phyloP scores from a whole-genome alignment of 1,284 basidiomycete genomes.

The Ustilago bromivora region DNA sequence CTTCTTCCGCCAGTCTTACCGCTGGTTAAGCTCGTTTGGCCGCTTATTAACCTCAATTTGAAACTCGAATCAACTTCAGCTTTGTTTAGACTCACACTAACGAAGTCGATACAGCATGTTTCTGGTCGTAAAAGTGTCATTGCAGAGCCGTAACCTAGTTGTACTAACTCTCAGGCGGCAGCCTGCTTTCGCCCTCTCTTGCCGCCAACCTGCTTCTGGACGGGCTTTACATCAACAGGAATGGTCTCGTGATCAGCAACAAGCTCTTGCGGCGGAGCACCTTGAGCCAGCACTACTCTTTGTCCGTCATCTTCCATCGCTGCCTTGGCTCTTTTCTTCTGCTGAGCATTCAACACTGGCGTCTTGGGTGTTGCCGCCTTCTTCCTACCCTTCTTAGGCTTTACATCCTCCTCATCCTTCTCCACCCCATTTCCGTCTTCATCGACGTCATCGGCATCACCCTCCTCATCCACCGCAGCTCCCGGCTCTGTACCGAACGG shows the following conservation, averaged over 20 bases:
- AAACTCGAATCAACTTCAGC: not conserved
- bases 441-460: conserved; percentile 9
- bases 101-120: not conserved
- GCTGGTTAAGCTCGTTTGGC: too few relatives aligned
- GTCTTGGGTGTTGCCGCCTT: conserved; percentile 10
- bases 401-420: conserved; percentile 24
- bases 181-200: conserved; percentile 21
- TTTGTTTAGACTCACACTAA: not conserved
- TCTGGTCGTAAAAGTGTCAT: not conserved
- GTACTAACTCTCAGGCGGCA: not conserved
- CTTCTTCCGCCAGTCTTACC: not conserved
- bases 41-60: not conserved
- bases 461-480: conserved; percentile 22
- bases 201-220: not conserved
- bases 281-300: conserved; percentile 39
- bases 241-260: conserved; percentile 41
- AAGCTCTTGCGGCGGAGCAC: conserved; percentile 41
- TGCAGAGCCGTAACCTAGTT: not conserved
- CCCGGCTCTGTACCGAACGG: conserved; percentile 46
- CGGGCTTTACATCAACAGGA: conserved; percentile 9
- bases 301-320: conserved; percentile 42
- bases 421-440: conserved; percentile 20
- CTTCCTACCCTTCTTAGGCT: conserved; percentile 11
- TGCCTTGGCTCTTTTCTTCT: conserved; percentile 32
- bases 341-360: conserved; percentile 13